Evolutionary conservation across 441 rosid species (phyloP).

Genomic region (Cnidoscolus chayamansa): DNA sequence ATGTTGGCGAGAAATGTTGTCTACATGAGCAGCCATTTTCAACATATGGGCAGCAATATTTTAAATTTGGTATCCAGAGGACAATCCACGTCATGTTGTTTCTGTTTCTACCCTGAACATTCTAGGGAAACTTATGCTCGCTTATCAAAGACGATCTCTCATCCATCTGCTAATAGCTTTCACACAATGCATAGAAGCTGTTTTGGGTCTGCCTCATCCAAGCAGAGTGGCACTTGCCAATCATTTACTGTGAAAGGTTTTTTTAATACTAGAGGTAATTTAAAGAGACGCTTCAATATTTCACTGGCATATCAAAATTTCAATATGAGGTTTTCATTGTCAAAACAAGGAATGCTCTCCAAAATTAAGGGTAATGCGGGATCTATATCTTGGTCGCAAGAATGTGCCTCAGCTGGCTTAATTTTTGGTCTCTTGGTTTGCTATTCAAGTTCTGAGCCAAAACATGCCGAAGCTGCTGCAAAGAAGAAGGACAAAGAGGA

Average conservation of each 20-base stretch:
- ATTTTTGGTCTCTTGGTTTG: conserved; percentile 64
- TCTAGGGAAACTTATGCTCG: conserved; percentile 28
- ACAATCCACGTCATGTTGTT: conserved; percentile 38
- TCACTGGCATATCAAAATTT: conserved; percentile 41
- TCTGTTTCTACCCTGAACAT: conserved; percentile 29
- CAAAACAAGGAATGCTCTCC: conserved; percentile 36
- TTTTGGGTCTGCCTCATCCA: conserved; percentile 28
- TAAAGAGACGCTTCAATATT: conserved; percentile 42
- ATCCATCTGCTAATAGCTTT: conserved; percentile 26
- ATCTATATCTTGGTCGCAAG: conserved; percentile 39
- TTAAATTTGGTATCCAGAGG: conserved; percentile 33
- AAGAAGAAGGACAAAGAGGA: conserved; percentile 35
- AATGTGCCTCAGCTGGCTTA: conserved; percentile 47
- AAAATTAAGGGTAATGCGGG: conserved; percentile 42
- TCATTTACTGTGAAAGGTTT: conserved; percentile 40
- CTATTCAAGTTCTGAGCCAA: conserved; percentile 55
- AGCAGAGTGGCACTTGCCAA: conserved; percentile 28
- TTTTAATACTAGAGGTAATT: conserved; percentile 27
- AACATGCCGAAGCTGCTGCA: conserved; percentile 50
- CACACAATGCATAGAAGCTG: conserved; percentile 28
- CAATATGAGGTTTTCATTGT: conserved; percentile 40
- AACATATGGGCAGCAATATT: conserved; percentile 40
- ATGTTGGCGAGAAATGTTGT: conserved; percentile 52
- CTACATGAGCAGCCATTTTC: conserved; percentile 35
- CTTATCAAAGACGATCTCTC: conserved; percentile 38